Percentiles rank a stretch among this genome's conserved stretches.
Conservation (phyloP, 768 basidiomycete genomes). For the Phaffia australis region DNA sequence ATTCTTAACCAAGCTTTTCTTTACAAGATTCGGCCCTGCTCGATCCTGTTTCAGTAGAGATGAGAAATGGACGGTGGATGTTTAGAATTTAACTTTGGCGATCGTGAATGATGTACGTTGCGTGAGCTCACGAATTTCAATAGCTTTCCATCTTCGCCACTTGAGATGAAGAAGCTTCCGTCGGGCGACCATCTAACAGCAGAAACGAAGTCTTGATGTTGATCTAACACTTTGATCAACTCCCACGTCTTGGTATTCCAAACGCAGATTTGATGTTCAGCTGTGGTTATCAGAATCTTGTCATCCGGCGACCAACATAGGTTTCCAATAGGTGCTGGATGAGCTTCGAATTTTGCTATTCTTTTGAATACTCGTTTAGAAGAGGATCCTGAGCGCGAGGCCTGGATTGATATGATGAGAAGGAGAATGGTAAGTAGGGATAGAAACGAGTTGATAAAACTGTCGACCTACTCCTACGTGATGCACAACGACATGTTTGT, state of each 20-base stretch:
- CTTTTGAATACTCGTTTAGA: slow-evolving; percentile 42
- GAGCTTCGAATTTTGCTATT: slow-evolving; percentile 49
- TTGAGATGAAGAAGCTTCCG: slow-evolving; percentile 78
- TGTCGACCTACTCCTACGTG: slow-evolving; percentile 54
- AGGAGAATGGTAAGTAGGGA: slow-evolving; percentile 45
- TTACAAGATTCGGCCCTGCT: background rate
- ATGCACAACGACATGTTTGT: slow-evolving; percentile 84
- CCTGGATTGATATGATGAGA: slow-evolving; percentile 49
- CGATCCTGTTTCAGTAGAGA: background rate
- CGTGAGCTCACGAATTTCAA: background rate
- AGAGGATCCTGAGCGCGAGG: slow-evolving; percentile 26
- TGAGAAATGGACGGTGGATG: background rate
- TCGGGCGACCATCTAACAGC: slow-evolving; percentile 81
- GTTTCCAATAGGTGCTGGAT: slow-evolving; percentile 64
- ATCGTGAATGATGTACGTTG: background rate
- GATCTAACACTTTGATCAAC: slow-evolving; percentile 54
- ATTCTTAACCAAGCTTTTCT: background rate
- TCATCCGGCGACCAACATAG: slow-evolving; percentile 92
- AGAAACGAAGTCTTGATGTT: slow-evolving; percentile 72
- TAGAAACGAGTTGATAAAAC: slow-evolving; percentile 8
- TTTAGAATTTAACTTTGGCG: background rate
- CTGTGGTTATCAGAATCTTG: slow-evolving; percentile 64
- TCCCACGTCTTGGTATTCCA: slow-evolving; percentile 85
- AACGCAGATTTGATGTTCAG: slow-evolving; percentile 70
- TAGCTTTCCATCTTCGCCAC: slow-evolving; percentile 67